phyloP scores from a whole-genome alignment of 2,329 filamentous ascomycete genomes.

The Tolypocladium amazonense region DNA sequence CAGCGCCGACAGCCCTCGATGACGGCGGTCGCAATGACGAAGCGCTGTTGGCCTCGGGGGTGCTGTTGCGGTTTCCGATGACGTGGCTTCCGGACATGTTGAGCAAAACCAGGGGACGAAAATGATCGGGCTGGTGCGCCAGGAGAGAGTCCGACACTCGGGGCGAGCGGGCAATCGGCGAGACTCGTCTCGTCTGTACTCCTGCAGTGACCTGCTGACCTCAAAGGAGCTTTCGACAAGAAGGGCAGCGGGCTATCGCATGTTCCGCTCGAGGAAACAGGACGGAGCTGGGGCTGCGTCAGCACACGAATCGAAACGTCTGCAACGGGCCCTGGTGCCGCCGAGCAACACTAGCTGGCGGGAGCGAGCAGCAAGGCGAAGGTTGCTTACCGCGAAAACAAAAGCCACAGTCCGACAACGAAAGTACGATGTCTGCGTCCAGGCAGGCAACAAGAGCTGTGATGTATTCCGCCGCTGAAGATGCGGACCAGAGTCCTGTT shows the following conservation, averaged over 20 bases:
- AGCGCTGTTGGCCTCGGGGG: slow-evolving; percentile 77
- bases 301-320: background rate
- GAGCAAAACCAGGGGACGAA: slow-evolving; percentile 17
- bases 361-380: background rate
- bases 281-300: background rate
- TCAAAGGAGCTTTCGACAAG: slow-evolving; percentile 52
- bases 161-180: background rate
- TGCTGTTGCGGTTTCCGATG: slow-evolving; percentile 88
- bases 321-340: too few species aligned
- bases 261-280: slow-evolving; percentile 15
- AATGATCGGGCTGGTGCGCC: background rate
- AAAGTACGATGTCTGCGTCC: slow-evolving; percentile 26
- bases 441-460: slow-evolving; percentile 22
- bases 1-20: slow-evolving; percentile 65
- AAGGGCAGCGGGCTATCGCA: slow-evolving; percentile 19
- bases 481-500: slow-evolving; percentile 17
- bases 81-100: slow-evolving; percentile 59
- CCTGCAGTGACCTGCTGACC: slow-evolving; percentile 78
- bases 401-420: slow-evolving; percentile 15
- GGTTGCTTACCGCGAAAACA: slow-evolving; percentile 1
- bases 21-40: slow-evolving; percentile 74
- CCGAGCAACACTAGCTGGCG: background rate
- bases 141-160: background rate
- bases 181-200: slow-evolving; percentile 29
- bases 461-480: slow-evolving; percentile 16